These are phyloP conservation scores for Pythium oligandrum DNA, from an alignment of 352 stramenopile genomes.

Conservation along the genomic window DNA sequence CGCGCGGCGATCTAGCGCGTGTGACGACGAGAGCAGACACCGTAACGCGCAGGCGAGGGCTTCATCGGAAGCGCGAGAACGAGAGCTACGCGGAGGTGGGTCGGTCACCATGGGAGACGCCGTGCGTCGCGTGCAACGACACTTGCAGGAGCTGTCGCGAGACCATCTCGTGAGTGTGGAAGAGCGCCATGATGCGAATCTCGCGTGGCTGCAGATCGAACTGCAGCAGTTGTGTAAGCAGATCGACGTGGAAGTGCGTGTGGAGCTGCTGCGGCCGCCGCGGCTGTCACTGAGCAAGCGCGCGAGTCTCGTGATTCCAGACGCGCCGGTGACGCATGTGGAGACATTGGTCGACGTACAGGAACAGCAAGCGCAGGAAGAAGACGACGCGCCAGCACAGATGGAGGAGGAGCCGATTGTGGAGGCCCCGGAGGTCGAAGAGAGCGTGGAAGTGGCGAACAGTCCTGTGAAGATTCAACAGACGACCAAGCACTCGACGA, in stretches of 20 bases:
- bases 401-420: too few species aligned
- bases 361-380: too few species aligned
- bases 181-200: slow-evolving; percentile 31
- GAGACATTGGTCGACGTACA: too few species aligned
- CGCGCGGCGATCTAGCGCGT: too few species aligned
- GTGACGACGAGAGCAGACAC: too few species aligned
- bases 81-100: too few species aligned
- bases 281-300: slow-evolving; percentile 18
- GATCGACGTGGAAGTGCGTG: slow-evolving; percentile 39
- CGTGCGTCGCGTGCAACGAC: slow-evolving; percentile 52
- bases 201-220: slow-evolving; percentile 47
- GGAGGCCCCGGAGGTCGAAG: too few species aligned
- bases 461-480: not conserved
- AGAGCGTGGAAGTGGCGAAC: not conserved
- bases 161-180: slow-evolving; percentile 51
- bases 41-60: too few species aligned
- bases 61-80: too few species aligned
- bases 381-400: too few species aligned
- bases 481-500: not conserved
- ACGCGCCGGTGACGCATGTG: too few species aligned
- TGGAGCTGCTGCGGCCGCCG: slow-evolving; percentile 29
- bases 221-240: slow-evolving; percentile 41
- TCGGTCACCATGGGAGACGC: slow-evolving; percentile 46
- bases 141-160: slow-evolving; percentile 45
- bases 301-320: too few species aligned